These are phyloP conservation scores for Penicillium decumbens DNA, from an alignment of 2,329 filamentous ascomycete species.

Conservation along the genomic window DNA sequence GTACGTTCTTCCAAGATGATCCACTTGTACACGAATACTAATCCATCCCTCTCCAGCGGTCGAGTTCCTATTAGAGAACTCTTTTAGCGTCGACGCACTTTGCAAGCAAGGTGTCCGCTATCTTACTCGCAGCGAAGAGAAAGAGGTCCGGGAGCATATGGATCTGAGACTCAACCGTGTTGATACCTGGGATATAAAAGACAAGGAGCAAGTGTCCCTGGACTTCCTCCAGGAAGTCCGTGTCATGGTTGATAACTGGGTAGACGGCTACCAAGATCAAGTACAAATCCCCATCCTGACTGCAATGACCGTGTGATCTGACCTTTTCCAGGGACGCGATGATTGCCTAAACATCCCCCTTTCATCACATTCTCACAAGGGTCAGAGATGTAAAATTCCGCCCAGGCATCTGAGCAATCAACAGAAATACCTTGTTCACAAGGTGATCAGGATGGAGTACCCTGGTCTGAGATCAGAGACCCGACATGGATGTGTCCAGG, in stretches of 20 bases:
- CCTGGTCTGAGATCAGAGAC: conserved; percentile 38
- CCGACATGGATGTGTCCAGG: conserved; percentile 38
- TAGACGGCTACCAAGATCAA: conserved; percentile 21
- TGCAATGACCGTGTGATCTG: background rate
- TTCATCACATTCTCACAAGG: background rate
- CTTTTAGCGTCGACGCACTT: conserved; percentile 55
- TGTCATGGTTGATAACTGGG: conserved; percentile 47
- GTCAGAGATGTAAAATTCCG: conserved; percentile 13
- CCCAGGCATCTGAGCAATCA: conserved; percentile 49
- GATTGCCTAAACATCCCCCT: conserved; percentile 47
- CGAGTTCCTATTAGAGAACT: conserved; percentile 56
- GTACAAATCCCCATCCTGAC: conserved; percentile 9
- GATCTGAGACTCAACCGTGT: conserved; percentile 38
- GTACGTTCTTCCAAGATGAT: conserved; percentile 28
- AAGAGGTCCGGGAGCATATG: conserved; percentile 44
- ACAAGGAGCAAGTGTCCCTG: conserved; percentile 48
- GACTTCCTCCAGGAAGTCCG: conserved; percentile 49
- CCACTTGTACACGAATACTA: background rate
- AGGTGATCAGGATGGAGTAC: conserved; percentile 61
- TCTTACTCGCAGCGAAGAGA: conserved; percentile 57
- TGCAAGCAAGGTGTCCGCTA: conserved; percentile 58
- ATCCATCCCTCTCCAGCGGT: conserved; percentile 44
- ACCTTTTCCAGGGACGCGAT: conserved; percentile 20
- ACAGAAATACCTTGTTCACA: conserved; percentile 62
- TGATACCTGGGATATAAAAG: background rate